Evolutionary conservation across 2,329 filamentous ascomycete genomes (phyloP).

Genomic region (Pseudogymnoascus sp.): DNA sequence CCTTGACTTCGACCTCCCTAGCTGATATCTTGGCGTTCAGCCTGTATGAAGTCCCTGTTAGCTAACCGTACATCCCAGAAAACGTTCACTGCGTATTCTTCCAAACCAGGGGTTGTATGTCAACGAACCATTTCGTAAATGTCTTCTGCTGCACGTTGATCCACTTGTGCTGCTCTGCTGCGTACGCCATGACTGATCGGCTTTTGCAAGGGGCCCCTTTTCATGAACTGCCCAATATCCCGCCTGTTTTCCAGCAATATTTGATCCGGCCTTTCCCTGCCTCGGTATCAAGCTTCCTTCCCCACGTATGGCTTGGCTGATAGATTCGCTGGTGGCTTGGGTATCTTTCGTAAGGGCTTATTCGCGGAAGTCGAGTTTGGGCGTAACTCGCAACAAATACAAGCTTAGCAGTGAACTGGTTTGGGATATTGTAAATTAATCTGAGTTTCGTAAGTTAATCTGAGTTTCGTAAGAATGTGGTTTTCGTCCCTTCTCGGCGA

Average conservation of each 20-base stretch:
- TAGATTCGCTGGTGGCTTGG: neutral
- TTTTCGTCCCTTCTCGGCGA: neutral
- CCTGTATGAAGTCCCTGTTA: conserved; percentile 40
- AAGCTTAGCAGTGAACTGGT: too few species aligned
- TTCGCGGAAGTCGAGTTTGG: neutral
- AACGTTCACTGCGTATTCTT: conserved; percentile 14
- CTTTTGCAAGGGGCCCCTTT: neutral
- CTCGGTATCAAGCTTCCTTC: neutral
- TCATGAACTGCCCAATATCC: neutral
- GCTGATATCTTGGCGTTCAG: conserved; percentile 88
- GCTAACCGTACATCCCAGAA: neutral
- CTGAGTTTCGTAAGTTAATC: neutral
- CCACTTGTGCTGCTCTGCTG: conserved; percentile 57
- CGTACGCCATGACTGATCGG: conserved; percentile 45
- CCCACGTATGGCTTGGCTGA: conserved; percentile 1
- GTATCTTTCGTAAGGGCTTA: neutral
- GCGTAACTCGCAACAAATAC: neutral
- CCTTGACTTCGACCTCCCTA: conserved; percentile 70
- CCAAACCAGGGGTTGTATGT: neutral
- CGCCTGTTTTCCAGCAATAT: neutral
- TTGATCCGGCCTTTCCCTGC: neutral
- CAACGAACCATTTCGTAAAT: conserved; percentile 82
- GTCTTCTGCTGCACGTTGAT: conserved; percentile 92
- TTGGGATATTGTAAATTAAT: neutral
- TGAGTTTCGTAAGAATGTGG: neutral